Evolutionary conservation across 306 rosid genomes (phyloP), one percentile per base, ranked within the genome.

Genomic region (Castanea sativa): DNA sequence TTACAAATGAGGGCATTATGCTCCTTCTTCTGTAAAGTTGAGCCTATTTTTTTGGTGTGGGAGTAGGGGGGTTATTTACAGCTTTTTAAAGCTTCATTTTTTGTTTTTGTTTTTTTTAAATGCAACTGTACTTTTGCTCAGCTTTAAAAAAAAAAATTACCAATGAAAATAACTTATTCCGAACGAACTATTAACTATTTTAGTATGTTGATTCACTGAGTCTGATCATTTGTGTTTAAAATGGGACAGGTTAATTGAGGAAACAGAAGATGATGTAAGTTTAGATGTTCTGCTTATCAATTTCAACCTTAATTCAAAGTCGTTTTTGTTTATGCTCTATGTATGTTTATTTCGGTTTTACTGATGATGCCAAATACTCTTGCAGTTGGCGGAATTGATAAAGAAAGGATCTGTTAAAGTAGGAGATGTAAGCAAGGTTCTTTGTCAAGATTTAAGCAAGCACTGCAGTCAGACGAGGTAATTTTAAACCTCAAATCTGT

Each of bases 221-320:
- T 38, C 89, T 91, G 85, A 89, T 83, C 75, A 29, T 75, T 35
- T 78, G 64, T 80, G 76, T 85, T 82, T 77, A 65, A 74, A 52
- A 6, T 78, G 86, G 74, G 25, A 79, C 92, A 93, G 96, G 80
- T 93, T 96, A 78, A 92, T 93, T 58, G 99, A 95, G 89, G 93
- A 89, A 75, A 91, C 97, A 32, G 97, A 96, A 85, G 98, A 96
- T 75, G 94, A 93, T 88, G 97, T 93, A 83, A 84, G 60, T 49
- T 87, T 78, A 49, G 38, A 43, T 83, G 52, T 73, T 80, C 78
- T 74, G 23, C 35, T 73, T 57, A 19, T 56, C 33, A 30, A 45
- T 27, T 9, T 79, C 16, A 15, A 5, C 18, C 53, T 49, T 74
- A 75, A 45, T 63, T 76, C 70, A 20, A 27, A 80, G 74, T 76